Evolutionary conservation across 2,329 filamentous ascomycete species (phyloP).

Genomic region (Penicillium verrucosum): DNA sequence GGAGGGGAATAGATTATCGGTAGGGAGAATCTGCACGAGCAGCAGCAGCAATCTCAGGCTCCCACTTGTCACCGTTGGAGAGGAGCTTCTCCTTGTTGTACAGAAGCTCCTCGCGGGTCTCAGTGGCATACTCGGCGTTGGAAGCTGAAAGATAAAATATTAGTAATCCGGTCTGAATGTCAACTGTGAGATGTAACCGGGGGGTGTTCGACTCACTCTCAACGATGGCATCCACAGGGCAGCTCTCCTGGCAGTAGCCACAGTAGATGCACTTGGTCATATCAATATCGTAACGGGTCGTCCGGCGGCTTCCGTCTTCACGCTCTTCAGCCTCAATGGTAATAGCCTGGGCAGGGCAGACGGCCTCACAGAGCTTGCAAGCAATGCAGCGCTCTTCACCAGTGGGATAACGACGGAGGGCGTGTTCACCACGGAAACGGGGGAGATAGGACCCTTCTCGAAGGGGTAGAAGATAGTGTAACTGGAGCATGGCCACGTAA

Average conservation of each 20-base stretch:
- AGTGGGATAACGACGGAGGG: constrained; percentile 89
- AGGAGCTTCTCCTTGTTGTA: constrained; percentile 98
- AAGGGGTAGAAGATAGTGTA: constrained; percentile 99
- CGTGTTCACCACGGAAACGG: constrained; percentile 96
- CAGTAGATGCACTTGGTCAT: constrained; percentile 99
- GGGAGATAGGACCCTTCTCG: constrained; percentile 97
- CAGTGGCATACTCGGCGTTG: constrained; percentile 71
- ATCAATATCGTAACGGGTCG: constrained; percentile 97
- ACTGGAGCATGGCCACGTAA: constrained; percentile 47
- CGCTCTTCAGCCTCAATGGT: constrained; percentile 99
- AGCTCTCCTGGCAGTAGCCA: constrained; percentile 98
- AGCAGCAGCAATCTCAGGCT: constrained; percentile 88
- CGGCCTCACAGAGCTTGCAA: constrained; percentile 98
- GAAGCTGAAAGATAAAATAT: constrained; percentile 46
- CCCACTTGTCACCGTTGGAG: constrained; percentile 92
- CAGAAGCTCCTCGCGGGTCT: constrained; percentile 84
- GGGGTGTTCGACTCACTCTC: constrained; percentile 53
- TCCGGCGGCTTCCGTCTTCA: constrained; percentile 89
- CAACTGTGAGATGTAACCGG: not conserved
- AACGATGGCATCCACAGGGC: constrained; percentile 92
- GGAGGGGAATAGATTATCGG: constrained; percentile 54
- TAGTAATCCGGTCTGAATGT: not conserved
- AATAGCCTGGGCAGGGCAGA: constrained; percentile 97
- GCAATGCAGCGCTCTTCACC: constrained; percentile 99
- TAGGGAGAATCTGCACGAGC: constrained; percentile 93